Base-by-base conservation (phyloP, 202 grass and related monocot genomes). In the Schoenoplectus triqueter region DNA sequence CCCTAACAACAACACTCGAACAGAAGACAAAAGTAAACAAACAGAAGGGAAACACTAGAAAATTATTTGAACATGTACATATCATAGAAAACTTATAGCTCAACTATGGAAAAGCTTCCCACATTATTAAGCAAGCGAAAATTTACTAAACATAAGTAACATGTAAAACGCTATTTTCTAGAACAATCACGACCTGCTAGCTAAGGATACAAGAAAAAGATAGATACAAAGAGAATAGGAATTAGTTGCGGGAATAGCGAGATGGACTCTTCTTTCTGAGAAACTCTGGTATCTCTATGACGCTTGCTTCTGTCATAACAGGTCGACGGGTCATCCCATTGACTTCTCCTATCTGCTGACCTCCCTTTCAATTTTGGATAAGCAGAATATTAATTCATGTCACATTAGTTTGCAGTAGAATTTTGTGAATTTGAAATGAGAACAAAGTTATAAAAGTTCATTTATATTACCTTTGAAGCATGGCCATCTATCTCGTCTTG, bases 231-330 rank as follows among this genome's bases (percentile, higher is more conserved):
- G 47, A 52, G 42, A 47, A 31, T 72, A 80, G 14, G 47, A 88
- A 7, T 90, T 80, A 97, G 71, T 85, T 82, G 85, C 91, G 86
- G 0, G 84, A 85, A 64, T 90, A 97, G 67, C 89, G 89, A 73
- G 94, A 90, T 45, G 87, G 88, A 7, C 89, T 91, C 88, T 92
- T 92, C 76, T 90, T 84, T 66, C 89, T 86, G 72, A 97, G 91
- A 68, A 97, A 97, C 82, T 97, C 94, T 5, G 94, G 94, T 72
- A 93, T 97, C 74, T 92, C 91, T 78, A 96, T 86, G 60, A 72
- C 76, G 41, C 78, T 88, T 15, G 86, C 94, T 87, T 89, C 89
- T n/a, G 88, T 6, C 0, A 88, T 90, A 74, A 89, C 74, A 4
- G 76, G 21, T 57, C 84, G 85, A 80, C 89, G 83, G 20, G 44